Base-by-base conservation (phyloP, 345 rosid genomes). In the Garcia nutans region DNA sequence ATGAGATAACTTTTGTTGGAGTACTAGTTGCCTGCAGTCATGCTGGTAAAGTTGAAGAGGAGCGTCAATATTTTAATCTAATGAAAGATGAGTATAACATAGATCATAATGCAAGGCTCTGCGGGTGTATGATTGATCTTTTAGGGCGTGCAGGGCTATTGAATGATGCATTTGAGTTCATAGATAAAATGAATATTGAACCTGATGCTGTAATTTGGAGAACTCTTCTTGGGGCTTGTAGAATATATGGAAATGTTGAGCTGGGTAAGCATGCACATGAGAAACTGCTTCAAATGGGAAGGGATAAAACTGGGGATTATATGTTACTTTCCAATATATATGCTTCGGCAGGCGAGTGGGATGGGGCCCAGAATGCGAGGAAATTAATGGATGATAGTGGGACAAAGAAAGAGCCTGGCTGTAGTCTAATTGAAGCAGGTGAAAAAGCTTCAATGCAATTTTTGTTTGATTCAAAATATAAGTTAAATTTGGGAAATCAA, bases 51-150 rank as follows among this genome's bases (percentile, higher is more conserved):
- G 87, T 91, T 37, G 80, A 84, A 75, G 87, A 85, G 76, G 96
- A 93, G 73, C 88, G 72, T 49, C 52, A 57, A 26, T 88, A 85
- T 84, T 89, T 88, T 79, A 78, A 75, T 42, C 87, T 87, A 60
- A 89, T 89, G 91, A 82, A 22, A 68, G 84, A 86, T 42, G 17
- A 15, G 45, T 89, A 89, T 79, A 60, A 78, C 4, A 85, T 85
- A 55, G 85, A 82, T 59, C 95, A 92, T 69, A 89, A 89, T 78
- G 82, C 85, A 66, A 86, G 80, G 82, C 96, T 89, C 63, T 88
- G 83, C 47, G 92, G 92, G 49, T 90, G 95, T 79, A 86, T 90
- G 92, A 88, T 89, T 68, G 95, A 90, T 72, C 69, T 90, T 86
- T 72, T 90, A 68, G 89, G 91, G 19, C n/a, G 91, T 73, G 89